Conservation (phyloP, 148 eudicot species). For the Rhododendron williamsianum region DNA sequence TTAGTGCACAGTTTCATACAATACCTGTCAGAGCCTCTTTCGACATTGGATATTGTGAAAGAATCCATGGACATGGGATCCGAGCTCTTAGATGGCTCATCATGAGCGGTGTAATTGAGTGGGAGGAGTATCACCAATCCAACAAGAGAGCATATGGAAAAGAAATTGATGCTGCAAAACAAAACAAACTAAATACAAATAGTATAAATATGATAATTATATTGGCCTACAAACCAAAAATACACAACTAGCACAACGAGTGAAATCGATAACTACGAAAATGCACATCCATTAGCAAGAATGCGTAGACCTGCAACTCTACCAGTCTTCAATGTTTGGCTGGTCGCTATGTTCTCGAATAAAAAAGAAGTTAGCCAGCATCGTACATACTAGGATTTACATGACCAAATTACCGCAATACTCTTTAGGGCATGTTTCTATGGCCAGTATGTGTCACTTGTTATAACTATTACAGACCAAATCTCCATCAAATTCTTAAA, state of each 20-base stretch:
- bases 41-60: slow-evolving; percentile 70
- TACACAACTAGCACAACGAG: neutral
- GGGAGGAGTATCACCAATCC: slow-evolving; percentile 75
- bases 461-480: neutral
- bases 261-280: neutral
- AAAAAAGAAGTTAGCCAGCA: neutral
- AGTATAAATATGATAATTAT: neutral
- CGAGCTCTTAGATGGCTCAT: slow-evolving; percentile 25
- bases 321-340: neutral
- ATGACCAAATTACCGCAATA: neutral
- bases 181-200: neutral
- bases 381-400: neutral
- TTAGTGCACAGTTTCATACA: neutral
- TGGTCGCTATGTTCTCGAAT: neutral
- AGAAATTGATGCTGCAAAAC: slow-evolving; percentile 72
- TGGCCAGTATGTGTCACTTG: neutral
- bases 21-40: slow-evolving; percentile 69
- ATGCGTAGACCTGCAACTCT: neutral
- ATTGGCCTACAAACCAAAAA: neutral
- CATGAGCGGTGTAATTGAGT: slow-evolving; percentile 43
- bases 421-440: neutral
- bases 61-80: slow-evolving; percentile 63
- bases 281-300: neutral
- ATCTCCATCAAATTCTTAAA: neutral
- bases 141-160: slow-evolving; percentile 59